These are phyloP conservation scores for Puya raimondii DNA, from an alignment of 176 grass and related monocot genomes.

Conservation along the genomic window DNA sequence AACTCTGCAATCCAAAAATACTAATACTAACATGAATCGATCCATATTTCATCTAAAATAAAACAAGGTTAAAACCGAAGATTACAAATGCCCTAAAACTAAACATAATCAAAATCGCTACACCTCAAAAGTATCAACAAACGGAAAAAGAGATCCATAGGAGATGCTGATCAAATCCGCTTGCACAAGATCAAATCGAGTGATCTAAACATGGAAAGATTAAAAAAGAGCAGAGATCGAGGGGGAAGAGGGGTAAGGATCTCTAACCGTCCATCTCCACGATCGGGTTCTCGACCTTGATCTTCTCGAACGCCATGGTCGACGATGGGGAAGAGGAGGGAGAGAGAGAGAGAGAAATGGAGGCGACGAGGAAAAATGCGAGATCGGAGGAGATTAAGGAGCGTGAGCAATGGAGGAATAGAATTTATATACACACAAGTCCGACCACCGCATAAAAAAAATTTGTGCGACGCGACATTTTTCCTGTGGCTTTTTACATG, in stretches of 20 bases:
- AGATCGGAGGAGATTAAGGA: neutral
- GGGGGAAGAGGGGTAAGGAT: neutral
- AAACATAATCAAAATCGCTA: neutral
- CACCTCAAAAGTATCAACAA: no score
- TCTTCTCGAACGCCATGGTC: slow-evolving; percentile 86
- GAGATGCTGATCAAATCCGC: neutral
- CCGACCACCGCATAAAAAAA: no score
- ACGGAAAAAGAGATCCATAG: neutral
- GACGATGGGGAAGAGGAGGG: neutral
- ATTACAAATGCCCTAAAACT: neutral
- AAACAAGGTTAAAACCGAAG: neutral
- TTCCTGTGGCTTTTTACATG: no score
- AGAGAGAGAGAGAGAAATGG: neutral
- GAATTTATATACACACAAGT: neutral
- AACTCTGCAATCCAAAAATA: no score
- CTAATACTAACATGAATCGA: neutral
- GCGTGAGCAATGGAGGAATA: slow-evolving; percentile 5
- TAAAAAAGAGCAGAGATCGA: slow-evolving; percentile 1
- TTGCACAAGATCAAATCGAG: neutral
- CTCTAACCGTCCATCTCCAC: slow-evolving; percentile 92
- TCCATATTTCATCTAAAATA: neutral
- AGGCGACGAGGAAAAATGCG: neutral
- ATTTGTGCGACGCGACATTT: no score
- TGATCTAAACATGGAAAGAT: neutral
- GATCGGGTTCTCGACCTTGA: slow-evolving; percentile 73